phyloP scores from a whole-genome alignment of 169 alveolate genomes.

The Theileria sp. region DNA sequence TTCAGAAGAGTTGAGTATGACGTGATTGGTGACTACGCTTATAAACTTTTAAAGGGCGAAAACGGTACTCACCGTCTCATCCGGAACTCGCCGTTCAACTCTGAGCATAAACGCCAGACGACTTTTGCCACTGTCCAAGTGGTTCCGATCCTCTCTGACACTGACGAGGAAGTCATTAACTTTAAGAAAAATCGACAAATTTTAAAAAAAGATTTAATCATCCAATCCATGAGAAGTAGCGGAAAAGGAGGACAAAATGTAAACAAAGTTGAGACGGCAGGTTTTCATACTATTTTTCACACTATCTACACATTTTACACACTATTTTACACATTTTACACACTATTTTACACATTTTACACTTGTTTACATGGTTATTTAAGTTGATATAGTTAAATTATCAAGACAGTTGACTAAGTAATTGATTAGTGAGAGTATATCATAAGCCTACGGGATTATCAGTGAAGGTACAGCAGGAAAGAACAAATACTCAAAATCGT shows the following conservation, averaged over 20 bases:
- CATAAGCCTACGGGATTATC: slow-evolving; percentile 90
- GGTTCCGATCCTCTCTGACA: slow-evolving; percentile 68
- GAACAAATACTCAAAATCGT: slow-evolving; percentile 70
- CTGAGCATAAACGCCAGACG: slow-evolving; percentile 70
- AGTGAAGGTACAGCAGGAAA: slow-evolving; percentile 75
- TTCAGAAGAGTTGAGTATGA: slow-evolving; percentile 69
- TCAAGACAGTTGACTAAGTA: background rate
- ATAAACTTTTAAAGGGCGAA: slow-evolving; percentile 70
- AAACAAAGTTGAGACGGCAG: slow-evolving; percentile 91
- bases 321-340: background rate
- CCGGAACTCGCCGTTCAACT: slow-evolving; percentile 69
- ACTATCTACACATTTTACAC: no score
- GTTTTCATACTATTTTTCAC: slow-evolving; percentile 31
- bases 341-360: background rate
- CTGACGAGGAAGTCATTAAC: slow-evolving; percentile 63
- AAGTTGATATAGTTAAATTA: no score
- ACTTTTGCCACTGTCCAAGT: slow-evolving; percentile 75
- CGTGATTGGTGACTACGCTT: slow-evolving; percentile 74
- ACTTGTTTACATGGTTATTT: background rate
- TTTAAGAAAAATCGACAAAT: slow-evolving; percentile 57
- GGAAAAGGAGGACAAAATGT: slow-evolving; percentile 96
- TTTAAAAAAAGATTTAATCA: slow-evolving; percentile 79
- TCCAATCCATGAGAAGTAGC: slow-evolving; percentile 88
- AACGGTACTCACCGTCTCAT: slow-evolving; percentile 77
- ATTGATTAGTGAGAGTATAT: slow-evolving; percentile 81